Evolutionary conservation across 2,329 filamentous ascomycete species (phyloP).

Genomic region (Nothophoma quercina): DNA sequence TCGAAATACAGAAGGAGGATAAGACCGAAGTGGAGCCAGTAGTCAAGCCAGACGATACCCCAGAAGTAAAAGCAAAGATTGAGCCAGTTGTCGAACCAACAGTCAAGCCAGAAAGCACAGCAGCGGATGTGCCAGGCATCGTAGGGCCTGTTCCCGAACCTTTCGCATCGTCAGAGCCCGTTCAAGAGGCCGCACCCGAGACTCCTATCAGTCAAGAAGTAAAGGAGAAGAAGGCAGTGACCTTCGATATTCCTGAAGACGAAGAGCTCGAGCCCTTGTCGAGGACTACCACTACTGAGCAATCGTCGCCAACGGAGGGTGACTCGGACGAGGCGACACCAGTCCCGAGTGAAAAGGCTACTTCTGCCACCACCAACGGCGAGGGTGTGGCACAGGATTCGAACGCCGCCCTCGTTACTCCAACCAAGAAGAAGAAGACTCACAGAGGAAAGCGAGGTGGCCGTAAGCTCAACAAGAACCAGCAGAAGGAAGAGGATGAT

Average conservation of each 20-base stretch:
- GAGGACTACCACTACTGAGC: conserved; percentile 43
- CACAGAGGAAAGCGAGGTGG: conserved; percentile 59
- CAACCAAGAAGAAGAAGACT: conserved; percentile 58
- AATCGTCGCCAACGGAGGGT: conserved; percentile 28
- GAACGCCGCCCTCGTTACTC: conserved; percentile 31
- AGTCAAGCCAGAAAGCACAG: neutral
- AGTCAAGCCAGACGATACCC: neutral
- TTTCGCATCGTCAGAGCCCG: conserved; percentile 6
- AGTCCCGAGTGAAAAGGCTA: conserved; percentile 10
- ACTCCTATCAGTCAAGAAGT: conserved; percentile 22
- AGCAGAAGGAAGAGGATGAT: conserved; percentile 46
- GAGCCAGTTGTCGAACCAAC: neutral
- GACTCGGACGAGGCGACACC: conserved; percentile 23
- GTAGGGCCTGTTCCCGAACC: conserved; percentile 10
- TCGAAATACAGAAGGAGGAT: neutral
- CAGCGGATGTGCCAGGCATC: conserved; percentile 8
- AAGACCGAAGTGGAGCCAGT: conserved; percentile 4
- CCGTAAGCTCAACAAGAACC: conserved; percentile 54
- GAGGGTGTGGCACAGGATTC: conserved; percentile 35
- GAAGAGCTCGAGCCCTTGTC: conserved; percentile 45
- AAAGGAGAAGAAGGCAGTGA: conserved; percentile 46
- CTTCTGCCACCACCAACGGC: conserved; percentile 15
- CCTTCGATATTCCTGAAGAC: conserved; percentile 41
- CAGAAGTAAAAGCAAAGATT: neutral
- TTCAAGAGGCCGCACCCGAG: conserved; percentile 15